A percentile compares a stretch with the other conserved stretches of the same genome.
phyloP scores from a whole-genome alignment of 768 basidiomycete species.

The Leccinum ochraceum region DNA sequence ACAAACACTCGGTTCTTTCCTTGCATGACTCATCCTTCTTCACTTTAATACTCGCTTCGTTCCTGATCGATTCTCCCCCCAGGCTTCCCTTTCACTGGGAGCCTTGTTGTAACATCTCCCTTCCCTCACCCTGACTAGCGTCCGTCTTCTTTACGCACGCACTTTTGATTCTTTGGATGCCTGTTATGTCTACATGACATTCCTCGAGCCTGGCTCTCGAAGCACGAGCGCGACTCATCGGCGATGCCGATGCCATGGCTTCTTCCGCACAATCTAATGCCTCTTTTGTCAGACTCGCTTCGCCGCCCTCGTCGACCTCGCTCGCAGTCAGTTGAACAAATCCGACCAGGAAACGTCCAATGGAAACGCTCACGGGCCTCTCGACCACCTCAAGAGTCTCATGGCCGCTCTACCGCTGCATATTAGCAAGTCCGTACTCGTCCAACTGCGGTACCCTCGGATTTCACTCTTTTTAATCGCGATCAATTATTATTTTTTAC shows the following conservation, averaged over 20 bases:
- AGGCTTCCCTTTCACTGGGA: slow-evolving; percentile 84
- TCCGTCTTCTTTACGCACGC: slow-evolving; percentile 27
- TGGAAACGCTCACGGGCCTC: slow-evolving; percentile 24
- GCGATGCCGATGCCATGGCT: slow-evolving; percentile 47
- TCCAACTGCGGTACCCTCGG: no score
- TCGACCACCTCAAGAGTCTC: slow-evolving; percentile 38
- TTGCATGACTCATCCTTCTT: no score
- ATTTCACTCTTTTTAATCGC: no score
- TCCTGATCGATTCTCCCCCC: slow-evolving; percentile 13
- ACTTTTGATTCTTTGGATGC: slow-evolving; percentile 47
- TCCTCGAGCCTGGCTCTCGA: slow-evolving; percentile 57
- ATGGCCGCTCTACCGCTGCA: slow-evolving; percentile 31
- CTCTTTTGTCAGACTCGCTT: slow-evolving; percentile 57
- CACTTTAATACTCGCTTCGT: not conserved
- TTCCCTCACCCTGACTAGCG: slow-evolving; percentile 64
- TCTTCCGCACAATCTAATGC: slow-evolving; percentile 51
- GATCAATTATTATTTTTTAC: no score
- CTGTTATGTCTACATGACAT: slow-evolving; percentile 59
- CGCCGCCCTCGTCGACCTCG: slow-evolving; percentile 46
- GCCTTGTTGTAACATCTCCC: slow-evolving; percentile 58
- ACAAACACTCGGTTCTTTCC: slow-evolving; percentile 39
- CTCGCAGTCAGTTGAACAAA: slow-evolving; percentile 48
- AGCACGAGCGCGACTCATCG: slow-evolving; percentile 60
- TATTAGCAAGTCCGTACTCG: no score
- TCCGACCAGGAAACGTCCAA: slow-evolving; percentile 29